Evolutionary conservation across 768 basidiomycete species (phyloP).

Genomic region (Hypsizygus marmoreus): DNA sequence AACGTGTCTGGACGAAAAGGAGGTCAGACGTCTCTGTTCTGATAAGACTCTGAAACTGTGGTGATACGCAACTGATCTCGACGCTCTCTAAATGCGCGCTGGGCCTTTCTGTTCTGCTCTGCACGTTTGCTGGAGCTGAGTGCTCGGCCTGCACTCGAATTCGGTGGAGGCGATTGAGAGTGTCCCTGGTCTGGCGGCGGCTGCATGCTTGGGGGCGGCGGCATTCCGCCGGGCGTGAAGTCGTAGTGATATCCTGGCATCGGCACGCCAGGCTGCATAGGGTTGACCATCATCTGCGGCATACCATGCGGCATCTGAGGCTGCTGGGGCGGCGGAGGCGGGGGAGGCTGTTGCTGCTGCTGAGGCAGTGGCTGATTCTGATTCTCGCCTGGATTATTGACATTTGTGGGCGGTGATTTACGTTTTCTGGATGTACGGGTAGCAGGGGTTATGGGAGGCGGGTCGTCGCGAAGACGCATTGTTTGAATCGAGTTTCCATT

Average conservation of each 20-base stretch:
- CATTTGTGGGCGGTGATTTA: constrained; percentile 59
- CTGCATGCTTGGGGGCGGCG: constrained; percentile 31
- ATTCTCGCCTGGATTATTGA: constrained; percentile 26
- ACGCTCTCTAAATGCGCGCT: constrained; percentile 88
- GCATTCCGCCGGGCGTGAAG: constrained; percentile 57
- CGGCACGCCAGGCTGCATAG: constrained; percentile 35
- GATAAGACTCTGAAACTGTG: constrained; percentile 8
- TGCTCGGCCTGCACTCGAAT: constrained; percentile 45
- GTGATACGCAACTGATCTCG: constrained; percentile 74
- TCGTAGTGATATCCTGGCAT: constrained; percentile 57
- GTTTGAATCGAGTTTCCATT: constrained; percentile 27
- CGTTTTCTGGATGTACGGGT: constrained; percentile 60
- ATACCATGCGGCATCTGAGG: constrained; percentile 51
- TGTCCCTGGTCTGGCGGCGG: constrained; percentile 30
- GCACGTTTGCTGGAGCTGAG: constrained; percentile 85
- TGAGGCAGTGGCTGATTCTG: constrained; percentile 33
- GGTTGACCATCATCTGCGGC: constrained; percentile 56
- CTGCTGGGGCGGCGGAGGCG: constrained; percentile 30
- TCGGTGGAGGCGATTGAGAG: constrained; percentile 29
- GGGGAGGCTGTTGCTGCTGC: constrained; percentile 29
- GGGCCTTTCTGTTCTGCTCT: constrained; percentile 93
- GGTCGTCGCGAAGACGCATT: constrained; percentile 69
- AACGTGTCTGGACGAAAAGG: constrained; percentile 59
- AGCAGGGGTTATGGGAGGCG: constrained; percentile 42
- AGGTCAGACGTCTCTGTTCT: constrained; percentile 13